Conservation (phyloP, 495 filamentous ascomycete species). For the Aspergillus sparsus region DNA sequence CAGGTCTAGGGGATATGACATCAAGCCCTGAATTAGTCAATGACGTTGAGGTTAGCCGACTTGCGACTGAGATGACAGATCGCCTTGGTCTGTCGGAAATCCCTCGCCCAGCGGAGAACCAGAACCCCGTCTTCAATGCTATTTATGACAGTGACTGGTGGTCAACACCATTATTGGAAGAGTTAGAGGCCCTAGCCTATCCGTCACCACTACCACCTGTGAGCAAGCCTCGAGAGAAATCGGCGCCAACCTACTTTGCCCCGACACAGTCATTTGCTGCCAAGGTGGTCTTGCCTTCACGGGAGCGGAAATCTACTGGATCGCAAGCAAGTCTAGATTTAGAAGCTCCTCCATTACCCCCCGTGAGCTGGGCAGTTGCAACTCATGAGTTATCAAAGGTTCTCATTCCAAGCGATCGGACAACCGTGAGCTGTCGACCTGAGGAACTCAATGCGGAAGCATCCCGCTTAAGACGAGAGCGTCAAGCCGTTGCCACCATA, state of each 20-base stretch:
- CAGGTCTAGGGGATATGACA: slow-evolving; percentile 61
- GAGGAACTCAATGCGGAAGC: slow-evolving; percentile 74
- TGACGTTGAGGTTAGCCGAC: slow-evolving; percentile 19
- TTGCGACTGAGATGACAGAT: slow-evolving; percentile 33
- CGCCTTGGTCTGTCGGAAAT: slow-evolving; percentile 25
- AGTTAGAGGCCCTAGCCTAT: slow-evolving; percentile 59
- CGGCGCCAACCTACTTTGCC: slow-evolving; percentile 66
- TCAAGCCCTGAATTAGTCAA: background rate
- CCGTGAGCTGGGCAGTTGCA: slow-evolving; percentile 81
- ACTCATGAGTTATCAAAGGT: slow-evolving; percentile 78
- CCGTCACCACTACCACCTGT: slow-evolving; percentile 45
- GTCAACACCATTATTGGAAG: slow-evolving; percentile 64
- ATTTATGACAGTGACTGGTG: slow-evolving; percentile 75
- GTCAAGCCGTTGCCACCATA: slow-evolving; percentile 51
- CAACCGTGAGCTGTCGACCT: slow-evolving; percentile 69
- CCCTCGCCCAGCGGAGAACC: slow-evolving; percentile 4
- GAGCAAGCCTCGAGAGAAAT: slow-evolving; percentile 52
- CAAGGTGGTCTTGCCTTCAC: slow-evolving; percentile 63
- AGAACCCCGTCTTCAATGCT: slow-evolving; percentile 3
- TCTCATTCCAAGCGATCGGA: slow-evolving; percentile 71
- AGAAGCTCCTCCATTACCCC: slow-evolving; percentile 66
- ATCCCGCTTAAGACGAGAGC: slow-evolving; percentile 59
- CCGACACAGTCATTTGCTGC: slow-evolving; percentile 78
- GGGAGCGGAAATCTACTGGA: slow-evolving; percentile 50
- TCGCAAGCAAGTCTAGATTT: slow-evolving; percentile 35